phyloP scores from a whole-genome alignment of 1,139 yeast genomes.

The Saccharomyces pastorianus region DNA sequence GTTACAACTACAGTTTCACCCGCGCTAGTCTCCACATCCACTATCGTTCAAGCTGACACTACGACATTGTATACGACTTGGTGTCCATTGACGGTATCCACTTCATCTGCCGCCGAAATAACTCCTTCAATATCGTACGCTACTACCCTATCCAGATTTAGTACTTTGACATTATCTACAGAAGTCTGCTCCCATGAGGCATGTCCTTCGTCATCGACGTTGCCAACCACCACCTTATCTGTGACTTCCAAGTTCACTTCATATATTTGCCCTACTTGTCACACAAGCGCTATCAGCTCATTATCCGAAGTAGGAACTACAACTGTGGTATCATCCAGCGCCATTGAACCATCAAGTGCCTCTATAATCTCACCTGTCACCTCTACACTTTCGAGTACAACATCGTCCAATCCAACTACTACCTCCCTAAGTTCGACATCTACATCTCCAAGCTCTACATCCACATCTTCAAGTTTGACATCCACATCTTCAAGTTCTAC shows the following conservation, averaged over 20 bases:
- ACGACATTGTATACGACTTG: neutral
- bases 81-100: neutral
- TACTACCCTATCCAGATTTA: neutral
- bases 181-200: constrained; percentile 87
- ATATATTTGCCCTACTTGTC: constrained; percentile 3
- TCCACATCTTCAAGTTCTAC: neutral
- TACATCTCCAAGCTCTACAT: neutral
- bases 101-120: neutral
- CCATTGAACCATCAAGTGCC: neutral
- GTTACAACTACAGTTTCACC: neutral
- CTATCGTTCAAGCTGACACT: neutral
- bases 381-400: neutral
- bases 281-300: neutral
- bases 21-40: neutral
- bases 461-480: neutral
- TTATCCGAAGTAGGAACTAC: neutral
- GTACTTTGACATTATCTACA: constrained; percentile 43
- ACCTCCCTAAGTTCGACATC: constrained; percentile 1
- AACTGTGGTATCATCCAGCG: neutral
- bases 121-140: neutral
- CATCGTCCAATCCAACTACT: neutral
- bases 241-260: constrained; percentile 2
- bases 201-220: constrained; percentile 75
- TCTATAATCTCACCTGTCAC: neutral
- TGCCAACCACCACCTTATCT: constrained; percentile 5